Percentiles rank a stretch among this genome's conserved stretches.
Evolutionary conservation across 441 rosid species (phyloP).

Genomic region (Gossypium gossypioides): DNA sequence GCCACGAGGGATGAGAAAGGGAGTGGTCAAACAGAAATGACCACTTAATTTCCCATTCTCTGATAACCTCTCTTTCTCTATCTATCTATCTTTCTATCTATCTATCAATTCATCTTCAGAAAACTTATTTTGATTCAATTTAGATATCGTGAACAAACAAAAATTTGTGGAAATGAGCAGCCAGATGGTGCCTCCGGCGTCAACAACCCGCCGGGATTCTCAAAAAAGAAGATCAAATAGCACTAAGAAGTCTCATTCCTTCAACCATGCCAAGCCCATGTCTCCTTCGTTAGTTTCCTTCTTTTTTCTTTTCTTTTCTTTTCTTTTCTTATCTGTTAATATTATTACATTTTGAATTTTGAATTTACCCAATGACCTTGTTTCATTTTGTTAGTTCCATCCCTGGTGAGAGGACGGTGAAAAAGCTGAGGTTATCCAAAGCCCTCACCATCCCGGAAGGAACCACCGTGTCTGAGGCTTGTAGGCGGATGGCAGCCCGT

Average conservation of each 20-base stretch:
- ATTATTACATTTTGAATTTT: not conserved
- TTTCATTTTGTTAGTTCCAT: slow-evolving; percentile 17
- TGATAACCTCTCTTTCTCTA: not conserved
- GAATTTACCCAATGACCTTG: not conserved
- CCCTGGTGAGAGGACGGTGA: slow-evolving; percentile 71
- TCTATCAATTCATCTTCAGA: not conserved
- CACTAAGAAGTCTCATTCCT: slow-evolving; percentile 36
- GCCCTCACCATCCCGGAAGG: slow-evolving; percentile 91
- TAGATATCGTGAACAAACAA: not conserved
- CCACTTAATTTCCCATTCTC: not conserved
- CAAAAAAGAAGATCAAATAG: slow-evolving; percentile 40
- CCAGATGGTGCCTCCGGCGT: slow-evolving; percentile 34
- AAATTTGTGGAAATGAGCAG: slow-evolving; percentile 36
- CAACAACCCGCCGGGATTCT: slow-evolving; percentile 39
- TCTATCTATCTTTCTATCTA: too few relatives aligned
- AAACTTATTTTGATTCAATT: not conserved
- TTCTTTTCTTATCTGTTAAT: too few relatives aligned
- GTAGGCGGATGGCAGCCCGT: slow-evolving; percentile 73
- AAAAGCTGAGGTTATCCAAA: slow-evolving; percentile 73
- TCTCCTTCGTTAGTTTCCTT: slow-evolving; percentile 34
- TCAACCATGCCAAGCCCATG: slow-evolving; percentile 48
- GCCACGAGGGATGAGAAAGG: slow-evolving; percentile 5
- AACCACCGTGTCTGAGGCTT: slow-evolving; percentile 80
- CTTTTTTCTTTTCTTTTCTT: not conserved
- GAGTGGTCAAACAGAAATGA: not conserved